Percentiles rank a stretch among this genome's conserved stretches.
These are phyloP conservation scores for Pistacia integerrima DNA, from an alignment of 345 rosid species.

Conservation along the genomic window DNA sequence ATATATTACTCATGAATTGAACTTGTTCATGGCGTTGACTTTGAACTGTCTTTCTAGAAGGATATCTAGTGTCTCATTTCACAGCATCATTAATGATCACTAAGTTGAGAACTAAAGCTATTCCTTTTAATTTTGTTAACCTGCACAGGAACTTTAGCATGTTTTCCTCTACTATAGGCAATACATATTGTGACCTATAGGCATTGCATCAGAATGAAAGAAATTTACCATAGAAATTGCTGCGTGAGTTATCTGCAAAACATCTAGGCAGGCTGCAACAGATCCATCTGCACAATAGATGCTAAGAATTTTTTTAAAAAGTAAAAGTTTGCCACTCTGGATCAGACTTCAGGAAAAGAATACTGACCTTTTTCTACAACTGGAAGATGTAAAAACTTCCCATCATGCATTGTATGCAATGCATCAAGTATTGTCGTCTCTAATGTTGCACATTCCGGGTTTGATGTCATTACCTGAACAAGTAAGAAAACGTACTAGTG, in stretches of 20 bases:
- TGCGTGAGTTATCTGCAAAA: constrained; percentile 91
- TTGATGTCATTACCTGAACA: constrained; percentile 84
- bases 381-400: constrained; percentile 97
- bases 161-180: not conserved
- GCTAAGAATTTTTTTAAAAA: not conserved
- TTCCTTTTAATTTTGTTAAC: constrained; percentile 5
- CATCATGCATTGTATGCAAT: constrained; percentile 92
- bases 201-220: constrained; percentile 9
- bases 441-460: constrained; percentile 78
- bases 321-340: not conserved
- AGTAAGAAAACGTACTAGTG: not conserved
- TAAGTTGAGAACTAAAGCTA: not conserved
- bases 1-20: too few relatives aligned
- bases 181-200: not conserved
- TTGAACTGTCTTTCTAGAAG: too few relatives aligned
- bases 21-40: too few relatives aligned
- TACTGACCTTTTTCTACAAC: constrained; percentile 71
- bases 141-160: constrained; percentile 1
- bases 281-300: constrained; percentile 67
- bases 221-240: constrained; percentile 88
- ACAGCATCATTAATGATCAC: not conserved
- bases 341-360: constrained; percentile 6
- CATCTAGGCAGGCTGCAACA: constrained; percentile 82
- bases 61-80: too few relatives aligned
- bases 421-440: constrained; percentile 93